Percentiles rank a stretch among this genome's conserved stretches.
Evolutionary conservation across 768 basidiomycete genomes (phyloP).

Genomic region (Leccinum uliginosum): DNA sequence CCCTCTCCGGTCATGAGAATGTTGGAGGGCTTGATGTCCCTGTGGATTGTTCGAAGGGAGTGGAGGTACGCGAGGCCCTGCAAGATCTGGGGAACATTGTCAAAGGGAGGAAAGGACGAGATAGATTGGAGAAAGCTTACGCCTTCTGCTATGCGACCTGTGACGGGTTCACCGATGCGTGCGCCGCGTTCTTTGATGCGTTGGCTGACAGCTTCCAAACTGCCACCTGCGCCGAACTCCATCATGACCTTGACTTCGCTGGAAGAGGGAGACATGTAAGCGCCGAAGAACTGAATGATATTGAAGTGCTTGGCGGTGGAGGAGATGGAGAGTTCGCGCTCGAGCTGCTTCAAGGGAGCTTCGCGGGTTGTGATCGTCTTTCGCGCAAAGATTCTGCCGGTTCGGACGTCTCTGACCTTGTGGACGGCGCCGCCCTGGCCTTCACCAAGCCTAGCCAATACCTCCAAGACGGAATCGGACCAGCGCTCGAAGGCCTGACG

Average conservation of each 20-base stretch:
- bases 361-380: conserved; percentile 92
- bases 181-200: conserved; percentile 75
- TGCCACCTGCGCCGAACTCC: conserved; percentile 86
- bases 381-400: conserved; percentile 79
- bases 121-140: conserved; percentile 41
- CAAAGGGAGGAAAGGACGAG: background rate
- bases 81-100: conserved; percentile 51
- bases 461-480: conserved; percentile 72
- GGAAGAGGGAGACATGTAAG: conserved; percentile 80
- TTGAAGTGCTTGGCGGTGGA: conserved; percentile 79
- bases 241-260: conserved; percentile 95
- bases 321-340: conserved; percentile 89
- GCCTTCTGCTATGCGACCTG: conserved; percentile 90
- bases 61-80: conserved; percentile 95
- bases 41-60: conserved; percentile 86
- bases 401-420: conserved; percentile 83
- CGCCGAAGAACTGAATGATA: conserved; percentile 90
- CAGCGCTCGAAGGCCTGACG: conserved; percentile 36
- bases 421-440: conserved; percentile 96
- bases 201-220: conserved; percentile 84
- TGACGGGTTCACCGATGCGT: conserved; percentile 81
- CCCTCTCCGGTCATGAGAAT: conserved; percentile 87
- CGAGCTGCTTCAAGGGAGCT: conserved; percentile 87
- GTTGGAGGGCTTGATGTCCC: conserved; percentile 94
- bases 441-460: conserved; percentile 78